Evolutionary conservation across 495 filamentous ascomycete species (phyloP).

Genomic region (Podospora pseudoanserina): DNA sequence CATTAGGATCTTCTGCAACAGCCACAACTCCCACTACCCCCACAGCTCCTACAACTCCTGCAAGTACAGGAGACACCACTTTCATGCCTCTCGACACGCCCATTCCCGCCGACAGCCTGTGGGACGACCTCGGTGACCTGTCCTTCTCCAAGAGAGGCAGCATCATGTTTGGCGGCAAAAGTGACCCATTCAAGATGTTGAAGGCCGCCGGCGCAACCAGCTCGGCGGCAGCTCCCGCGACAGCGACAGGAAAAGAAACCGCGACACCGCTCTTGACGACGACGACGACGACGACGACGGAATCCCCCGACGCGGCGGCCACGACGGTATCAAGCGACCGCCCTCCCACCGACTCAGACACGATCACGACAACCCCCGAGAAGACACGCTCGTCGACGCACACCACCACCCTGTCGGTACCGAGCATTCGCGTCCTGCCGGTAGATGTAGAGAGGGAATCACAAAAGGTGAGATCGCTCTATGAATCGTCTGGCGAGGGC

Average conservation of each 20-base stretch:
- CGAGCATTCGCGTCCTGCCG: conserved; percentile 58
- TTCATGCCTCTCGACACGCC: conserved; percentile 48
- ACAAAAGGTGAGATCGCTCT: conserved; percentile 86
- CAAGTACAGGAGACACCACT: neutral
- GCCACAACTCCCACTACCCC: neutral
- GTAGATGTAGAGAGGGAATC: conserved; percentile 82
- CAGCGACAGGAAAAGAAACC: conserved; percentile 4
- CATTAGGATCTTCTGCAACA: conserved; percentile 18
- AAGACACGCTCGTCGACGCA: conserved; percentile 7
- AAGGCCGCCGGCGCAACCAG: conserved; percentile 9
- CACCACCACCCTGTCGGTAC: conserved; percentile 27
- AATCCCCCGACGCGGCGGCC: neutral
- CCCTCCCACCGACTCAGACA: neutral
- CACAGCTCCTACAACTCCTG: neutral
- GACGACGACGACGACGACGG: neutral
- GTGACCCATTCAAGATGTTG: conserved; percentile 23
- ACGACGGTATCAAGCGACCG: neutral
- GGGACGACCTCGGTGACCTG: conserved; percentile 48
- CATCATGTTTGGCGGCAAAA: conserved; percentile 57
- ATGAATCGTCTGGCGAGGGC: conserved; percentile 68
- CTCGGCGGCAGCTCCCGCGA: neutral
- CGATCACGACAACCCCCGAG: conserved; percentile 2
- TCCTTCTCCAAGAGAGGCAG: conserved; percentile 62
- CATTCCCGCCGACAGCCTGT: conserved; percentile 51
- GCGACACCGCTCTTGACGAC: neutral